Percentiles rank a stretch among this genome's conserved stretches.
phyloP scores from a whole-genome alignment of 2,329 filamentous ascomycete species.

The Coniochaeta sp. region DNA sequence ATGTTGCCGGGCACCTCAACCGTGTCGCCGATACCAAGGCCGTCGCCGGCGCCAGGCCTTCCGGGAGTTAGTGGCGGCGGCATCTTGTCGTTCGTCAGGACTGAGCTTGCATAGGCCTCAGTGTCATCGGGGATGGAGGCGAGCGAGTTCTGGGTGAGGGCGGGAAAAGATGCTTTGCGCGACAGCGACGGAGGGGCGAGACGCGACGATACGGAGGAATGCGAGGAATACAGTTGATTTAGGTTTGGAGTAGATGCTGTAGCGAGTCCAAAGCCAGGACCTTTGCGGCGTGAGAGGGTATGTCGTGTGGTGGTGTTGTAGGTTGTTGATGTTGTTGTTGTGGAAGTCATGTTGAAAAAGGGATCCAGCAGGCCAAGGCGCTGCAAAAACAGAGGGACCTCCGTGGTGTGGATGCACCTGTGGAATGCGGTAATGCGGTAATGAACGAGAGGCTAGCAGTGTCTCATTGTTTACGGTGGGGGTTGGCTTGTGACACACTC shows the following conservation, averaged over 20 bases:
- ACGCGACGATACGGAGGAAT: conserved; percentile 27
- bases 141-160: conserved; percentile 57
- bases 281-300: conserved; percentile 35
- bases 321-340: conserved; percentile 26
- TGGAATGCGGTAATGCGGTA: not conserved
- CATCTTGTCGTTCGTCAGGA: conserved; percentile 39
- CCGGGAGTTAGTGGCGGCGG: conserved; percentile 48
- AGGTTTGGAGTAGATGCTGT: conserved; percentile 55
- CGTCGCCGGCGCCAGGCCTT: conserved; percentile 35
- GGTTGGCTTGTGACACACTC: no score
- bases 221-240: conserved; percentile 41
- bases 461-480: conserved; percentile 6
- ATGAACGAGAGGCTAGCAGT: not conserved
- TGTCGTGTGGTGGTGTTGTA: conserved; percentile 24
- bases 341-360: conserved; percentile 22
- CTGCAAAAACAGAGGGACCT: not conserved
- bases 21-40: conserved; percentile 67
- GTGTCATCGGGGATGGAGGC: conserved; percentile 61
- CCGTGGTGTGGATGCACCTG: not conserved
- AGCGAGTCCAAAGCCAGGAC: conserved; percentile 29
- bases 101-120: conserved; percentile 54
- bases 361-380: conserved; percentile 1
- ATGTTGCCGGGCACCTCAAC: conserved; percentile 94
- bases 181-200: conserved; percentile 42
- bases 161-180: conserved; percentile 66